Conservation (phyloP, 805 yeast species). For the Ogataea trehalophila region DNA sequence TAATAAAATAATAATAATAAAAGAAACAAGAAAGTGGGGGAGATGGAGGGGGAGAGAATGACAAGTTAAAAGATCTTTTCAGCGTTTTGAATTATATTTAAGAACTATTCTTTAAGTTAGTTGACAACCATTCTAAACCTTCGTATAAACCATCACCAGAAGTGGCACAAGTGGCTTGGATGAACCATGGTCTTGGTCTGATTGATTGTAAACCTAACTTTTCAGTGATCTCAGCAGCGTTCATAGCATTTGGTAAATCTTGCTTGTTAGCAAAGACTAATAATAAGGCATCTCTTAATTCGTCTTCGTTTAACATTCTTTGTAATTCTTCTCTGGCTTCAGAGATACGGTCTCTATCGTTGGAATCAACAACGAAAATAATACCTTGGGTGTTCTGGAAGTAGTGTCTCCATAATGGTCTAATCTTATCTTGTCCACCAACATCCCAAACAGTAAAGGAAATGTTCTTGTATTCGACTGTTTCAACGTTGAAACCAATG, state of each 20-base stretch:
- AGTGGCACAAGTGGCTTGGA: conserved; percentile 98
- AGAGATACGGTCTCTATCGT: conserved; percentile 95
- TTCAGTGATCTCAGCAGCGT: conserved; percentile 97
- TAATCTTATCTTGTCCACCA: conserved; percentile 99
- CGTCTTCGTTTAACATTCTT: conserved; percentile 98
- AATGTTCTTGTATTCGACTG: conserved; percentile 95
- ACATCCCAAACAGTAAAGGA: conserved; percentile 98
- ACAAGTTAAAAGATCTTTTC: background rate
- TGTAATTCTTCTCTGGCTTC: conserved; percentile 98
- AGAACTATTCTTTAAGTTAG: conserved; percentile 73
- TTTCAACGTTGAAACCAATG: conserved; percentile 95
- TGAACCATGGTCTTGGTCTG: conserved; percentile 99
- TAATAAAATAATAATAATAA: conserved; percentile 1
- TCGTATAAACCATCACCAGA: conserved; percentile 98
- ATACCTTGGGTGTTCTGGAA: conserved; percentile 99
- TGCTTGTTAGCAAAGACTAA: conserved; percentile 97
- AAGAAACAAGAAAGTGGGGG: conserved; percentile 1
- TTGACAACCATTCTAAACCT: conserved; percentile 95
- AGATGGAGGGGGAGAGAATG: background rate
- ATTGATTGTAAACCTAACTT: conserved; percentile 94
- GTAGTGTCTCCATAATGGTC: conserved; percentile 99
- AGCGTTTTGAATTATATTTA: conserved; percentile 8
- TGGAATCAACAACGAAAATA: conserved; percentile 95
- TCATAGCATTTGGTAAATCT: conserved; percentile 98
- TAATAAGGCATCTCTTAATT: conserved; percentile 92